phyloP scores from a whole-genome alignment of 768 basidiomycete genomes.

The Lactarius hatsudake region DNA sequence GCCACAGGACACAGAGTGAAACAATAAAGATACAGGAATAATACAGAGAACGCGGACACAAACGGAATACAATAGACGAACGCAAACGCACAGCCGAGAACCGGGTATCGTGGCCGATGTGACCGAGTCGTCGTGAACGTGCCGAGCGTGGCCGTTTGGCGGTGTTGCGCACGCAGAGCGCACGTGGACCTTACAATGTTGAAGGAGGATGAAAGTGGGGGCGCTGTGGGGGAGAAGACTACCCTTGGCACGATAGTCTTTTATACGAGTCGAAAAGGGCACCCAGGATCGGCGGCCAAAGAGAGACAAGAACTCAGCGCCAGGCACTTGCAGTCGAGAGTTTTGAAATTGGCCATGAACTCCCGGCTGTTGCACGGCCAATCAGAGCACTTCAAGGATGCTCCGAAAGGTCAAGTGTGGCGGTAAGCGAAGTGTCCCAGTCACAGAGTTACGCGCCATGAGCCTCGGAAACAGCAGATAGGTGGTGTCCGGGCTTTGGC shows the following conservation, averaged over 20 bases:
- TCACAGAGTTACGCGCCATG: not conserved
- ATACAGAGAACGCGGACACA: no score
- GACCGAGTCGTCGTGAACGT: no score
- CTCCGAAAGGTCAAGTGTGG: not conserved
- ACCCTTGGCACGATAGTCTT: not conserved
- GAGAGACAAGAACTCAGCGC: not conserved
- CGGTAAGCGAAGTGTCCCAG: not conserved
- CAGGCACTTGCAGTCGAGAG: not conserved
- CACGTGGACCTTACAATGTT: no score
- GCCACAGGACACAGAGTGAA: no score
- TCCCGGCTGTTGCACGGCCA: not conserved
- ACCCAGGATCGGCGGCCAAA: not conserved
- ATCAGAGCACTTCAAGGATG: not conserved
- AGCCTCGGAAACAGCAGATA: not conserved
- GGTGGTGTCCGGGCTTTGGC: not conserved
- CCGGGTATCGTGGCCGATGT: no score
- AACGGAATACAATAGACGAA: no score
- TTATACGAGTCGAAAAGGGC: conserved; percentile 4
- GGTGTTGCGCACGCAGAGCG: no score
- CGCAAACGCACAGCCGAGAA: no score
- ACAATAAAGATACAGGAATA: no score
- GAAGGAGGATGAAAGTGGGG: not conserved
- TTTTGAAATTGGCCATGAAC: not conserved
- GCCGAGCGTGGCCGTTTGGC: no score
- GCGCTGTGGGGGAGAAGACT: not conserved